Base-by-base conservation (phyloP, 2,329 filamentous ascomycete species). In the Fusarium albidum region DNA sequence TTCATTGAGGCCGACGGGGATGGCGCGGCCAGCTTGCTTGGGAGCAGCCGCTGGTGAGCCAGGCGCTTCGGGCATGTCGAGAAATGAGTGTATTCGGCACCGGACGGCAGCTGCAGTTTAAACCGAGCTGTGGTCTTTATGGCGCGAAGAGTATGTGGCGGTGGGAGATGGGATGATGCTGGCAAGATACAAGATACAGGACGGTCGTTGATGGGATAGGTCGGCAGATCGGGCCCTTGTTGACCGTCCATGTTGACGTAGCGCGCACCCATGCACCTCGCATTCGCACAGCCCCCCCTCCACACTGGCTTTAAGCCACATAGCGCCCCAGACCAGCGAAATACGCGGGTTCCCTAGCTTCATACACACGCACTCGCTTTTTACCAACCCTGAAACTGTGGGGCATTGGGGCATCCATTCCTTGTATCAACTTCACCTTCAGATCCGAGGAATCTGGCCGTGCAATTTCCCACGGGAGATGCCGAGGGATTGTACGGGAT, bases 1-100 rank as follows among this genome's bases (percentile, higher is more conserved):
- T 82, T 99, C 95, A 77, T 94, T 95, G 65, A 98, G 83, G 56
- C 88, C 87, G 29, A 98, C 93, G 37, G 95, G 92, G 52, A 85
- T 79, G 57, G 60, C 57, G 55, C 58, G 59, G 63, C 53, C 63
- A 44, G 64, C 49, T 31, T 63, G 53, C 58, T 51, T 54, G 35
- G 61, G 49, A 31, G 37, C 52, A 41, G 61, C 57, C 34, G 59
- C 53, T 54, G 68, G 68, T 49, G 54, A 59, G 49, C 39, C 39
- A 15, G 49, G 46, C 27, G 53, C 48, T 52, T 61, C 57, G 12
- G 65, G 50, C 65, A 67, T 68, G 59, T 50, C 57, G 21, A 45
- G 52, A 32, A 50, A 49, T 50, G 31, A 47, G 31, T 27, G 47
- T 56, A 40, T 29, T 49, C 48, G 47, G 35, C 58, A 56, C 65